Conservation (phyloP, 495 filamentous ascomycete species). For the Venustampulla echinocandica region DNA sequence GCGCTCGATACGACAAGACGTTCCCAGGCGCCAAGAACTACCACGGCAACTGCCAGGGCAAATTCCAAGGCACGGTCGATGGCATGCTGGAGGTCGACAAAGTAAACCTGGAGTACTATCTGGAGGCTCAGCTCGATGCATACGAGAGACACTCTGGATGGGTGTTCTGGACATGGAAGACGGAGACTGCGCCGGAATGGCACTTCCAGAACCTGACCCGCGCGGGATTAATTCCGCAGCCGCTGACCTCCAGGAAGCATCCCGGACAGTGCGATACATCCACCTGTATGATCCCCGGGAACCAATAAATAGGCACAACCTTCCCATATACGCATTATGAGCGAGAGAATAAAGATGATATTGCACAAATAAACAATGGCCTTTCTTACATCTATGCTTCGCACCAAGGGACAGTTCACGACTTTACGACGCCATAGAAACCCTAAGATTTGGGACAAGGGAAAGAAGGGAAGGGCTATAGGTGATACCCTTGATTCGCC, state of each 20-base stretch:
- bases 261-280: slow-evolving; percentile 16
- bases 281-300: slow-evolving; percentile 17
- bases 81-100: slow-evolving; percentile 43
- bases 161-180: slow-evolving; percentile 84
- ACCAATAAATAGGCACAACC: too few relatives aligned
- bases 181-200: slow-evolving; percentile 80
- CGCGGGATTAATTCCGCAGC: slow-evolving; percentile 21
- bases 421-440: too few relatives aligned
- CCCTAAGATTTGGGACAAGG: too few relatives aligned
- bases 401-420: too few relatives aligned
- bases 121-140: slow-evolving; percentile 67
- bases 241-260: slow-evolving; percentile 17
- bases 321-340: too few relatives aligned
- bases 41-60: slow-evolving; percentile 51
- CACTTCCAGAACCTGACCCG: slow-evolving; percentile 55
- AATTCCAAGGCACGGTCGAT: slow-evolving; percentile 46
- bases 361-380: too few relatives aligned
- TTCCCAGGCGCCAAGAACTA: slow-evolving; percentile 37
- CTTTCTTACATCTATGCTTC: too few relatives aligned
- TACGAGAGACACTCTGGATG: slow-evolving; percentile 62
- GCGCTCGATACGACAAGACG: slow-evolving; percentile 62
- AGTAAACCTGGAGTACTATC: slow-evolving; percentile 49
- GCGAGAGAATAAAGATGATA: too few relatives aligned
- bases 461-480: too few relatives aligned
- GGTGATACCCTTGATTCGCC: too few relatives aligned